Base-by-base conservation (phyloP, 441 rosid species). In the Daphne laureola region DNA sequence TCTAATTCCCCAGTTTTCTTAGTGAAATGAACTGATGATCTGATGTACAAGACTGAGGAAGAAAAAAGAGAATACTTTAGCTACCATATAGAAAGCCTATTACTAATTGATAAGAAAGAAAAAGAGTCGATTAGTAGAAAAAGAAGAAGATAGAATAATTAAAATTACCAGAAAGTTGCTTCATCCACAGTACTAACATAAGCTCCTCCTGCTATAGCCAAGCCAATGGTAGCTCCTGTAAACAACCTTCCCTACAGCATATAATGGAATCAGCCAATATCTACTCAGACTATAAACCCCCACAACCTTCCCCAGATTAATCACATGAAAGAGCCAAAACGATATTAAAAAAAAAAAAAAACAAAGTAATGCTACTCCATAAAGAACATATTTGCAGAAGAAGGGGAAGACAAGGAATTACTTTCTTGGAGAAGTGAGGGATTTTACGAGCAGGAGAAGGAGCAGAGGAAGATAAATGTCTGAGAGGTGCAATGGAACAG, bases 141-240 rank as follows among this genome's bases (percentile, higher is more conserved):
- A 16, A 36, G 12, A 21, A 31, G 38, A 9, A 31, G 54, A 62
- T 47, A 42, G 21, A 62, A 61, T 86, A 18, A 18, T 18, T 18
- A 18, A 18, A 18, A 18, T 21, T 21, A 88, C 96, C 98, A 91
- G 80, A 91, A 82, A 57, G 98, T 88, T 46, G 96, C 95, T 78
- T 88, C 98, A 73, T 92, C 98, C 57, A 81, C 89, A 40, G 96
- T 92, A 68, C 98, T 91, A 54, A 78, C 95, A 72, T 91, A 91
- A 62, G 98, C 98, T 65, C 96, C 98, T 50, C 95, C 90, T 41
- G 81, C 91, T 61, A 92, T 92, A 15, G 81, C 73, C 16, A 92
- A 54, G 17, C 96, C 94, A 55, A 88, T 66, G 51, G 95, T 81
- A 43, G 86, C 84, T 61, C 96, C 98, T 0, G 98, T 84, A 51